These are phyloP conservation scores for Epichloe amarillans DNA, from an alignment of 2,329 filamentous ascomycete genomes.

Conservation along the genomic window DNA sequence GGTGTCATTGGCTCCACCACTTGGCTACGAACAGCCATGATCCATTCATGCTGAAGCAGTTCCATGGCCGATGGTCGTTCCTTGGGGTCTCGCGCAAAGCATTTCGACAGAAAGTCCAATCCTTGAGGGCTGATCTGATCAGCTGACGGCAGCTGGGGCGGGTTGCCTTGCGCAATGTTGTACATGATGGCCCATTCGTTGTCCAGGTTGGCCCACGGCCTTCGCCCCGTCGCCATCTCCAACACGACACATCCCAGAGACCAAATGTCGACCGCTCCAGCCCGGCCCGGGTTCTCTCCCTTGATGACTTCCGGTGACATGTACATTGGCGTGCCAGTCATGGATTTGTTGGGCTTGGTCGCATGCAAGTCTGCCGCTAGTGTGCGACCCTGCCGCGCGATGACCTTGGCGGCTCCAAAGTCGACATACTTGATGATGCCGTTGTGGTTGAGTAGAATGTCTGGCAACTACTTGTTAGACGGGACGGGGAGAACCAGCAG, in stretches of 20 bases:
- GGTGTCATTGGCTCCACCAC: slow-evolving; percentile 52
- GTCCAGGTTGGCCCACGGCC: slow-evolving; percentile 90
- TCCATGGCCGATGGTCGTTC: slow-evolving; percentile 74
- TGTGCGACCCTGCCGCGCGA: slow-evolving; percentile 85
- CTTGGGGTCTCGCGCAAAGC: slow-evolving; percentile 74
- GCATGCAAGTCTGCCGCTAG: slow-evolving; percentile 49
- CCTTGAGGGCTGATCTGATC: slow-evolving; percentile 79
- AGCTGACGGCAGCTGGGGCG: slow-evolving; percentile 64
- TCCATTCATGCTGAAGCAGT: slow-evolving; percentile 89
- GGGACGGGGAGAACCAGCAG: neutral
- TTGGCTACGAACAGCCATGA: slow-evolving; percentile 50
- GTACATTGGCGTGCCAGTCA: slow-evolving; percentile 99
- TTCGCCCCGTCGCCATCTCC: slow-evolving; percentile 90
- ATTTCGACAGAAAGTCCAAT: slow-evolving; percentile 76
- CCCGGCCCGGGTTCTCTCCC: slow-evolving; percentile 65
- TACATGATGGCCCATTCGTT: slow-evolving; percentile 99
- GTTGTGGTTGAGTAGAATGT: slow-evolving; percentile 92
- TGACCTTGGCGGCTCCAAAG: slow-evolving; percentile 94
- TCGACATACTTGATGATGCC: slow-evolving; percentile 99
- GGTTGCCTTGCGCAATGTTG: slow-evolving; percentile 95
- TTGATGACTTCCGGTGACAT: slow-evolving; percentile 99
- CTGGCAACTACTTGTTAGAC: slow-evolving; percentile 26
- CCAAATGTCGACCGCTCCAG: slow-evolving; percentile 89
- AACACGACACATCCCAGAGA: slow-evolving; percentile 92
- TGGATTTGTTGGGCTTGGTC: slow-evolving; percentile 65